Evolutionary conservation across 148 eudicot genomes (phyloP), one percentile per base, ranked within the genome.

Genomic region (Euryodendron excelsum): DNA sequence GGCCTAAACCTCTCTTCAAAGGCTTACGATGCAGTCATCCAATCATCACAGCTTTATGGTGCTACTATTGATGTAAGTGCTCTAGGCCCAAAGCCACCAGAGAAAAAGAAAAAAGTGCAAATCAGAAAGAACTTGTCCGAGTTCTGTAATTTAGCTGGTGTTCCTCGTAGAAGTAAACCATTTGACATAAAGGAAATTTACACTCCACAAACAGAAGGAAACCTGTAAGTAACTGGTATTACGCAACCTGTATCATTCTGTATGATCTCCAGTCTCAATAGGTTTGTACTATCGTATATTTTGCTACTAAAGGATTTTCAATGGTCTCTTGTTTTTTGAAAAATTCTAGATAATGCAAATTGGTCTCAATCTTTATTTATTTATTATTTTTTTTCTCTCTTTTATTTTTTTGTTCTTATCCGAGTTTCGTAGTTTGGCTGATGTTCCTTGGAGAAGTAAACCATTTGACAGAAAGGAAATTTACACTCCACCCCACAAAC

Each of bases 11-110:
- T 89, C 23, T 89, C 97, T 18, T 37, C 83, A 14, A 87, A 86
- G 85, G 95, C 98, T 1, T 93, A 96, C 70, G 98, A 96, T 78
- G 84, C 95, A 33, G 90, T 93, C 3, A 41, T 88, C 12, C 66
- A 74, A 63, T 86, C 89, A 0, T 83, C 98, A 2, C 52, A 75
- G 62, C 71, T 41, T 3, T 71, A 79, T 47, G 91, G 89, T 41
- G 93, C 91, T 71, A 79, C 90, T 18, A 76, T 93, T 34, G 92
- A 96, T 77, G 67, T 83, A 30, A 74, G 75, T 73, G 58, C 63
- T 48, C 74, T 96, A 6, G 98, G 97, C 71, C 86, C 93, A 6
- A 81, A 95, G 82, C 99, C 99, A 47, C 69, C 71, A 10, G 92
- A 85, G 77, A 88, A 77, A 79, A 87, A 86, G 88, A 88, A 87